Percentiles rank a stretch among this genome's conserved stretches.
Conservation (phyloP, 2,329 filamentous ascomycete species). For the Aspergillus aculeatus region DNA sequence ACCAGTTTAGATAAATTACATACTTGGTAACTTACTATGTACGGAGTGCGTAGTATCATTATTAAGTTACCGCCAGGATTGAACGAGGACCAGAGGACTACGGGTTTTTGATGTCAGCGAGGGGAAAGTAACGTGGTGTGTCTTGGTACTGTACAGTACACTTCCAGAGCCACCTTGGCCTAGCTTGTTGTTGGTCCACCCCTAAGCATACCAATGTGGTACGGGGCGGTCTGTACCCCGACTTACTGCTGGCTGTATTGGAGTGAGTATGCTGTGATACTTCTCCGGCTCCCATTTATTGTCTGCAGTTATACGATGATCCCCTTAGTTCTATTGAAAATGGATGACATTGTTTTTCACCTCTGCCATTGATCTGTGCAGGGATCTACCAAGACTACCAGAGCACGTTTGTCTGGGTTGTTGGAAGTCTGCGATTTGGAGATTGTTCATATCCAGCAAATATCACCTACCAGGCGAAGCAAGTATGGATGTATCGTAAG, state of each 20-base stretch:
- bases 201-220: background rate
- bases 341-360: background rate
- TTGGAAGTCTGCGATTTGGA: too few relatives aligned
- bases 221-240: background rate
- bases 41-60: too few relatives aligned
- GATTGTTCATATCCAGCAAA: background rate
- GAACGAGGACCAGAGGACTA: background rate
- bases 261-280: constrained; percentile 5
- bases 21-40: too few relatives aligned
- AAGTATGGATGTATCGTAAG: too few relatives aligned
- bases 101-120: background rate
- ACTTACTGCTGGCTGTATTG: constrained; percentile 2
- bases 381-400: background rate
- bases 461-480: too few relatives aligned
- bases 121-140: too few relatives aligned
- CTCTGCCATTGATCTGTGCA: background rate
- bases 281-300: background rate
- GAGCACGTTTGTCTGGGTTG: background rate
- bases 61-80: background rate
- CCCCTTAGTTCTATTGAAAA: background rate
- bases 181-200: background rate
- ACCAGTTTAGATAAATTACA: too few relatives aligned
- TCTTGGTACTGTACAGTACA: background rate
- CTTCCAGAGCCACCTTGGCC: background rate
- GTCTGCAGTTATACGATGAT: background rate